Base-by-base conservation (phyloP, 257 asterid species). In the Echium plantagineum region DNA sequence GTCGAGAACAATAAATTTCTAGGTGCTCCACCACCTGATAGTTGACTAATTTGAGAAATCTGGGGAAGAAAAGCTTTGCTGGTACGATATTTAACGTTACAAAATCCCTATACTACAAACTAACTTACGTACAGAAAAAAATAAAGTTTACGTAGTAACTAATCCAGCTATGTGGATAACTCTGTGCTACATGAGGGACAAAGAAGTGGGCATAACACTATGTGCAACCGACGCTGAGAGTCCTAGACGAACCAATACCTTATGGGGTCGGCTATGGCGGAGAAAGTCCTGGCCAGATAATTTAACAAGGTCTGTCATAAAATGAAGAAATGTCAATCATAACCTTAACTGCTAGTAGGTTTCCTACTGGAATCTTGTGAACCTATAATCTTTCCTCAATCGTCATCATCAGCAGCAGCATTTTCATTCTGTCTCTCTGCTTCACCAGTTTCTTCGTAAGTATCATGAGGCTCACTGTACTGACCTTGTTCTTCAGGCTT, bases 341-440 rank as follows among this genome's bases (percentile, higher is more conserved):
- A 35, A 10, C 49, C 49, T 42, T 7, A 42, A 42, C 49, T 42
- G 49, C 49, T 42, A 10, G 17, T 1, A 42, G 16, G 17, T 42
- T 42, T 13, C 49, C 13, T 13, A 42, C 16, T 10, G 49, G 49
- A 42, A 42, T 42, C 49, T 15, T 42, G 17, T 42, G 49, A 15
- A 42, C 49, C 16, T 42, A 42, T 42, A 13, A 42, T 42, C 17
- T 42, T 15, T 42, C 4, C 47, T 68, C 65, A 64, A 55, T 83
- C 86, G 62, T 68, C 81, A 61, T 72, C 82, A 19, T 72, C 82
- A 21, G 65, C 85, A 60, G 57, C 79, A n/a, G n/a, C n/a, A n/a
- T n/a, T n/a, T 62, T 61, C 70, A 47, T 71, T 64, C 24, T 4
- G 55, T 58, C 38, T 73, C 49, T 61, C 67, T 26, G n/a, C 38